phyloP scores from a whole-genome alignment of 345 rosid species.

The Citrus sp. region DNA sequence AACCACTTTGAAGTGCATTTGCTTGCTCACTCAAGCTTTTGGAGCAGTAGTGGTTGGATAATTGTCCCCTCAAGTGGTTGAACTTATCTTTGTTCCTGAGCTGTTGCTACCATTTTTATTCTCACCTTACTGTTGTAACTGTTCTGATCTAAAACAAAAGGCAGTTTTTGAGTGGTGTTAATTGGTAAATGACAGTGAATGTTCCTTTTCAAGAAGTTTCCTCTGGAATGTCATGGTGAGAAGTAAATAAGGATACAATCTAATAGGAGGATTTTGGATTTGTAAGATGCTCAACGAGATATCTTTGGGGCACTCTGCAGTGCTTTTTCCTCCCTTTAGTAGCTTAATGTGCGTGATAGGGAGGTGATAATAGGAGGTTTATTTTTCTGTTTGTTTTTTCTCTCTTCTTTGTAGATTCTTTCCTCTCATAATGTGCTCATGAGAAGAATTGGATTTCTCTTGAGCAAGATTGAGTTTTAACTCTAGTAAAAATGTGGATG shows the following conservation, averaged over 20 bases:
- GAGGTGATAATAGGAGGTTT: background rate
- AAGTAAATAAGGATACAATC: background rate
- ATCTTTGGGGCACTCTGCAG: background rate
- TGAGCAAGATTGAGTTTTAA: background rate
- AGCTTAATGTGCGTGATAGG: background rate
- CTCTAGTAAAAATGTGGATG: background rate
- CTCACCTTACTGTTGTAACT: background rate
- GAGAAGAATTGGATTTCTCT: background rate
- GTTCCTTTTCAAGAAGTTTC: background rate
- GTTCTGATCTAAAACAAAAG: background rate
- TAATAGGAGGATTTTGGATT: background rate
- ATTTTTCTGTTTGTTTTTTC: background rate
- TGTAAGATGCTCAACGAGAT: background rate
- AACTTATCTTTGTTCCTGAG: background rate
- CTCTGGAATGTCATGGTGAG: background rate
- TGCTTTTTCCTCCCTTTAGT: background rate
- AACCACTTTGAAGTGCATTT: background rate
- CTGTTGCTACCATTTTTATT: background rate
- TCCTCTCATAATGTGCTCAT: background rate
- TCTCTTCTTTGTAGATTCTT: background rate
- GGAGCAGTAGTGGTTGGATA: background rate
- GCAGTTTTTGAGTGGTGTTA: background rate
- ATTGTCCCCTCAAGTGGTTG: background rate
- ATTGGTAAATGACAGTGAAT: background rate
- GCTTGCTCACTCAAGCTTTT: background rate